Conservation (phyloP, 257 asterid species). For the Petunia secreta region DNA sequence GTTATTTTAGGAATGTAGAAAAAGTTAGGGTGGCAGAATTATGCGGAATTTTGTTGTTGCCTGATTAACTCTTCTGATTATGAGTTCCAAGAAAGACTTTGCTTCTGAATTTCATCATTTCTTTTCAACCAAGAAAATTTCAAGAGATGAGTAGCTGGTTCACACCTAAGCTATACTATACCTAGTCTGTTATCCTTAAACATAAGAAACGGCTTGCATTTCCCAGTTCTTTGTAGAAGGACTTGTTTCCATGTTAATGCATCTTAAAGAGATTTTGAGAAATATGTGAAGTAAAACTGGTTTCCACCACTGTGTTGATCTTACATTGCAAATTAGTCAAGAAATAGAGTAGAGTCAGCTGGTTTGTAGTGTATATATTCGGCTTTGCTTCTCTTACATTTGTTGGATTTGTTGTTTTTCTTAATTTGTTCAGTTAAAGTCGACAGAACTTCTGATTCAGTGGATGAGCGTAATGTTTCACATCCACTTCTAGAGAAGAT, state of each 20-base stretch:
- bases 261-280: too few species aligned
- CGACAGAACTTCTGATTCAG: slow-evolving; percentile 20
- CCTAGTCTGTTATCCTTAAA: too few species aligned
- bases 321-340: too few species aligned
- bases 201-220: too few species aligned
- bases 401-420: slow-evolving; percentile 6
- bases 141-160: not conserved
- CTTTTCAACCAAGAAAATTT: not conserved
- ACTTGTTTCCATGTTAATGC: too few species aligned
- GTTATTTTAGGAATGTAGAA: not conserved
- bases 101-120: not conserved
- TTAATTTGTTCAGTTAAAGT: slow-evolving; percentile 14
- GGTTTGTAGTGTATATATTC: slow-evolving; percentile 19
- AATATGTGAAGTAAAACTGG: too few species aligned
- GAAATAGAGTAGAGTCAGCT: not conserved
- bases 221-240: too few species aligned
- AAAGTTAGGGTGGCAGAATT: not conserved
- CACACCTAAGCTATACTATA: not conserved
- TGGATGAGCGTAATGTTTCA: slow-evolving; percentile 44
- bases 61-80: not conserved
- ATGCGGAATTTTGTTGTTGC: not conserved
- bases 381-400: slow-evolving; percentile 16
- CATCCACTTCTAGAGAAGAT: slow-evolving; percentile 59
- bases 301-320: too few species aligned
- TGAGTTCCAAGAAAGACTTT: not conserved